Evolutionary conservation across 1,284 basidiomycete species (phyloP), one percentile per base, ranked within the genome.

Genomic region (Anthracocystis panici-leucophaei): DNA sequence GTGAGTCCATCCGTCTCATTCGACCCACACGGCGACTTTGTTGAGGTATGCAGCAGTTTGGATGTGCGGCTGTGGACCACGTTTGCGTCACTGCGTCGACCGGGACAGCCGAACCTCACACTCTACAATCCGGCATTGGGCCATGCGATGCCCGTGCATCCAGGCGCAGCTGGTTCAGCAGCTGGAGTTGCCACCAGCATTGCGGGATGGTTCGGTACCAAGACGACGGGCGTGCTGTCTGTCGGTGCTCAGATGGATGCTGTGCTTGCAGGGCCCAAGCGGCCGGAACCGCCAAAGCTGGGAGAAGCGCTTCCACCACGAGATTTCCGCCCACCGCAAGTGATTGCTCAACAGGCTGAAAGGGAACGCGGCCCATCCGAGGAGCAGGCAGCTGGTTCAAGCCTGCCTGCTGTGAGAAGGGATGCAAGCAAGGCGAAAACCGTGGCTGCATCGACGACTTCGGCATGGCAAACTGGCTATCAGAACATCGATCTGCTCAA

Each of bases 21-120:
- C 38, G 80, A 78, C 49, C 20, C 54, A 12, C 59, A 75, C 16
- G 82, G 82, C 46, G 79, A 81, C 64, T 79, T 83, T 54, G 44
- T 83, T 44, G 82, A 84, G 66, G 59, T 80, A 5, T 65, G 58
- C 49, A 73, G 76, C 59, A 79, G 75, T 45, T 67, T 80, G 7
- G 82, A 84, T 57, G 74, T 81, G 41, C 74, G 79, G 6, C 44
- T 83, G 7, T 84, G 81, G 82, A 78, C 81, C 11, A 65, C 71
- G 29, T 79, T 83, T 60, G 80, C 67, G 1, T 66, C 74, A 16
- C 59, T 73, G 33, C 75, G 74, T 10, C 65, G 82, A 29, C 74
- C 77, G 10, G 77, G 78, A 21, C 59, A 62, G 51, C 82, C 82
- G 14, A 62, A 54, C n/a, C 56, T 81, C 44, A 74, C 66, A 14